A percentile compares a stretch with the other conserved stretches of the same genome.
Conservation (phyloP, 306 rosid species). For the Glycine soja region DNA sequence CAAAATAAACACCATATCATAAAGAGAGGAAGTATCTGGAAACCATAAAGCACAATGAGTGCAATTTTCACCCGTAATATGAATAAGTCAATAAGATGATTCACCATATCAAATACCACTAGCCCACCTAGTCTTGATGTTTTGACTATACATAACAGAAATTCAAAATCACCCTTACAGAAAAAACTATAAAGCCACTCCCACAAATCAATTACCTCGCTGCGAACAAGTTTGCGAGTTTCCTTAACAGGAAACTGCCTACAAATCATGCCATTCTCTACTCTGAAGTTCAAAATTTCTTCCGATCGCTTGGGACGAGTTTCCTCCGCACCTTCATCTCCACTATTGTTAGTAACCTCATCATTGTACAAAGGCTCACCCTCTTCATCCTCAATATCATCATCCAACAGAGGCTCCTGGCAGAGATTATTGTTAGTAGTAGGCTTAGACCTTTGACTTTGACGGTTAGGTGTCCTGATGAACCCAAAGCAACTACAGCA, state of each 20-base stretch:
- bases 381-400: constrained; percentile 73
- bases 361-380: constrained; percentile 54
- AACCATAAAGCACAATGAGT: not conserved
- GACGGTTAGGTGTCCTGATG: constrained; percentile 54
- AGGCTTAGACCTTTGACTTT: constrained; percentile 41
- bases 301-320: constrained; percentile 72
- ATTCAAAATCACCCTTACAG: constrained; percentile 19
- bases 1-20: not conserved
- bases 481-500: constrained; percentile 94
- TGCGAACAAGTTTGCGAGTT: constrained; percentile 71
- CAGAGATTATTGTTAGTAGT: constrained; percentile 56
- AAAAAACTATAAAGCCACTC: constrained; percentile 22
- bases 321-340: constrained; percentile 66
- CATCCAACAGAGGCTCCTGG: constrained; percentile 67
- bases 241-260: constrained; percentile 93
- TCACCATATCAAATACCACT: constrained; percentile 25
- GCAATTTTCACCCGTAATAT: constrained; percentile 10
- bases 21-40: constrained; percentile 3
- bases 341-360: constrained; percentile 55
- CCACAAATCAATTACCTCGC: constrained; percentile 64
- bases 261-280: constrained; percentile 78
- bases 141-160: constrained; percentile 15
- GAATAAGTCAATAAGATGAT: constrained; percentile 17
- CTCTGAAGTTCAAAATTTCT: constrained; percentile 74
- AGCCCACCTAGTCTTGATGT: constrained; percentile 15